Evolutionary conservation across 2,329 filamentous ascomycete species (phyloP), one percentile per base, ranked within the genome.

Genomic region (Aaosphaeria pasadenensis): DNA sequence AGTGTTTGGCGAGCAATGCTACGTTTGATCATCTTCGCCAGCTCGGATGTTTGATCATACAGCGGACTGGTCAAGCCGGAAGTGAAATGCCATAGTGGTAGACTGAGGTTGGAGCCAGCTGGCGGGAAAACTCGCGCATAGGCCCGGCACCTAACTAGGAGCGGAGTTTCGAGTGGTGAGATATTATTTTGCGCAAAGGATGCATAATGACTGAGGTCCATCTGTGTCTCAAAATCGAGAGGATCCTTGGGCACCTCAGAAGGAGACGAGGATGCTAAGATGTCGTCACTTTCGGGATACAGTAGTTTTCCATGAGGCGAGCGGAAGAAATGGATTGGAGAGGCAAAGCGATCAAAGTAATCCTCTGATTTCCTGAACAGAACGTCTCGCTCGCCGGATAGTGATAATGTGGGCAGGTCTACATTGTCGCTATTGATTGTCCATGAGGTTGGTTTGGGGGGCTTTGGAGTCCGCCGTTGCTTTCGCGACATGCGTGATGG

Each of bases 321-420:
- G 43, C 77, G 74, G 50, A 80, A 78, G 62, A 78, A 78, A 39
- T 77, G 69, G 3, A 75, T 64, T 4, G 77, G 76, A 5, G 75
- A 77, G 1, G 74, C 75, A 53, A 79, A 79, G 4, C 74, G 71
- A 54, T 79, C 77, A 47, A 77, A 77, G 49, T 70, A 76, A 44
- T 73, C 59, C 38, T 72, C 70, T 7, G 71, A 64, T 40, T 65
- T 71, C 7, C 58, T 54, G 55, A 80, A 80, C 1, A 77, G 53
- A 1, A 56, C 43, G 11, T 65, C 57, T 43, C 75, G 64, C 28
- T 71, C 59, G 13, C 54, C 55, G 13, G 64, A 56, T 7, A 76
- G 52, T 6, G 57, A 59, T 30, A 57, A 36, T 0, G 59, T 55
- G 1, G 66, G 63, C n/a, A 73, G 44, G 5, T 55, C 39, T 5